Evolutionary conservation across 1,139 yeast species (phyloP).

Genomic region (Groenewaldozyma sp.): DNA sequence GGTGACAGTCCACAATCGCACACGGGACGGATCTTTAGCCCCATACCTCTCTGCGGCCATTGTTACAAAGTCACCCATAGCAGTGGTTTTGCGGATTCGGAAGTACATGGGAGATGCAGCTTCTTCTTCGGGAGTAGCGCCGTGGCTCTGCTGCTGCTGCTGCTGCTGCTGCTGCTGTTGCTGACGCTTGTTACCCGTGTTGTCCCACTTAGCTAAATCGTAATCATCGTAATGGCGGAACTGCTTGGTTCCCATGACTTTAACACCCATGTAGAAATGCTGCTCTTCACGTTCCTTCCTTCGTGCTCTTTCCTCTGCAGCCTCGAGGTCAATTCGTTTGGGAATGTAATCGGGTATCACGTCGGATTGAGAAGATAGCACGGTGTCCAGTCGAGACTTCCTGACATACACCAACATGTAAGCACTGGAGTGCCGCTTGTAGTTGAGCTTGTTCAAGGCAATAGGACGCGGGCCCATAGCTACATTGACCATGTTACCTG

Average conservation of each 20-base stretch:
- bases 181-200: too few species aligned
- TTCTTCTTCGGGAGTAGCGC: constrained; percentile 16
- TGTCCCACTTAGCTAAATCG: constrained; percentile 47
- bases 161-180: background rate
- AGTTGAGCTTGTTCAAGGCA: constrained; percentile 17
- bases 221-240: constrained; percentile 60
- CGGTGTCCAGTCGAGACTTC: constrained; percentile 46
- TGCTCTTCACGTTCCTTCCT: constrained; percentile 70
- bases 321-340: constrained; percentile 52
- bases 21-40: constrained; percentile 30
- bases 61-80: constrained; percentile 43
- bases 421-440: constrained; percentile 81
- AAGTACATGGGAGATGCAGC: constrained; percentile 44
- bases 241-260: constrained; percentile 43
- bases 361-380: constrained; percentile 50
- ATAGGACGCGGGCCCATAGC: constrained; percentile 9
- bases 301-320: constrained; percentile 44
- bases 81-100: constrained; percentile 50
- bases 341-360: constrained; percentile 68
- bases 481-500: constrained; percentile 6
- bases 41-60: constrained; percentile 41
- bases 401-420: constrained; percentile 93
- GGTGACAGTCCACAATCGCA: constrained; percentile 57
- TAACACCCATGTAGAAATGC: constrained; percentile 57
- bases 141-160: background rate